Evolutionary conservation across 2,329 filamentous ascomycete species (phyloP), one percentile per base, ranked within the genome.

Genomic region (Albophoma yamanashiensis): DNA sequence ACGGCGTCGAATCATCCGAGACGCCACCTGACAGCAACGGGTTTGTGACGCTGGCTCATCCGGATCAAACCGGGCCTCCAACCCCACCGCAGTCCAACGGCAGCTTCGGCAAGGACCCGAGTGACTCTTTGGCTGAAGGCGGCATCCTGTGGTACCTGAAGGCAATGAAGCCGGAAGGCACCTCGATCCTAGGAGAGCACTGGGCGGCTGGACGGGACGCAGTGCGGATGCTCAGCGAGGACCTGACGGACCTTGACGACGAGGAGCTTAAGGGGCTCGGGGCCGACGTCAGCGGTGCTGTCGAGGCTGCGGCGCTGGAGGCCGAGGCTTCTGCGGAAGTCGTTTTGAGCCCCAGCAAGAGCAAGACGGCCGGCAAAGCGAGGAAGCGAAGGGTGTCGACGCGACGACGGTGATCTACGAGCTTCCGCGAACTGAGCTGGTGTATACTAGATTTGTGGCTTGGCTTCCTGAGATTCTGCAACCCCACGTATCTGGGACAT

Each of bases 141-240:
- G 93, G 93, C 40, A 79, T 96, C 15, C 85, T 91, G 9, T 97
- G 92, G 91, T 96, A 96, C 72, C 82, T 96, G 61, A 84, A 89
- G 68, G 82, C 84, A 11, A 95, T 95, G 69, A 85, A 94, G 58
- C 88, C 89, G 1, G 59, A 85, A 58, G 93, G 92, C 60, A 96
- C 91, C 0, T 93, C 88, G 0, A 84, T 93, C 12, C 79, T 89
- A 59, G 88, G 88, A 64, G 89, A 93, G 73, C 81, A 85, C 58
- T 73, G 71, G 70, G 68, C 64, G 79, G 85, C 83, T 0, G 89
- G 87, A 2, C 82, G 87, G 40, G 89, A 92, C 59, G 85, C 89
- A 0, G 74, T 79, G 42, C 76, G 82, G 36, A 78, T 77, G 66
- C 86, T 93, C 73, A 95, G 90, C 67, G 92, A 96, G 73, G 90